Percentiles rank a stretch among this genome's conserved stretches.
Conservation (phyloP, 1,139 yeast genomes). For the Wickerhamomyces sp. region DNA sequence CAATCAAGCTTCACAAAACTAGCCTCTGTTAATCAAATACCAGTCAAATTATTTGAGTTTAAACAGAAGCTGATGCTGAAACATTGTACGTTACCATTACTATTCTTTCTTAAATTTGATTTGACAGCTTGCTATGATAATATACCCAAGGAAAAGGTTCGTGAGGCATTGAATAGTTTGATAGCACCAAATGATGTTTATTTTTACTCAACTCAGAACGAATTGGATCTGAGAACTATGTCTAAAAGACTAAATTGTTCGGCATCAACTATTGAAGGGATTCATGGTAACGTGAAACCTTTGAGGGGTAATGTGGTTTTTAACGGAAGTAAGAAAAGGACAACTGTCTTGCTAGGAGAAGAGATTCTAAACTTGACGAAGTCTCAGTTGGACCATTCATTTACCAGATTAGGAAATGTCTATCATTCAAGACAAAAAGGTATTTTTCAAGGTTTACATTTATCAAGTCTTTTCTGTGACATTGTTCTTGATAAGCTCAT, state of each 20-base stretch:
- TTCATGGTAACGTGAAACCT: constrained; percentile 12
- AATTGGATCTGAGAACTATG: constrained; percentile 4
- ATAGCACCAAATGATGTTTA: constrained; percentile 14
- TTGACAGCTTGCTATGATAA: constrained; percentile 77
- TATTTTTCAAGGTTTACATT: constrained; percentile 80
- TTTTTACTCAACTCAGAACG: constrained; percentile 4
- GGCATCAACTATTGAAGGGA: not conserved
- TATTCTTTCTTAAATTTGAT: constrained; percentile 69
- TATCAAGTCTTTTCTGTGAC: constrained; percentile 76
- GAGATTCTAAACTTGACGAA: constrained; percentile 32
- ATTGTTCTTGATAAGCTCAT: constrained; percentile 65
- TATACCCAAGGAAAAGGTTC: constrained; percentile 49
- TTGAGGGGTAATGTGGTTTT: not conserved
- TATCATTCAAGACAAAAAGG: constrained; percentile 55
- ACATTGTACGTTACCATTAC: constrained; percentile 29
- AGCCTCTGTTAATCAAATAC: constrained; percentile 32
- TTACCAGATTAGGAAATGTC: constrained; percentile 31
- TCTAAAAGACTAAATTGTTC: not conserved
- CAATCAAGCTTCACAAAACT: constrained; percentile 23
- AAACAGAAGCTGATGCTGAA: constrained; percentile 22
- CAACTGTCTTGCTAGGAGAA: constrained; percentile 21
- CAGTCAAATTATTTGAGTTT: constrained; percentile 28
- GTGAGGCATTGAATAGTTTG: constrained; percentile 23
- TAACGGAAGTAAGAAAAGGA: constrained; percentile 2
- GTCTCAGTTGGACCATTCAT: constrained; percentile 38